phyloP scores from a whole-genome alignment of 2,329 filamentous ascomycete genomes.

The Sporothrix luriei region DNA sequence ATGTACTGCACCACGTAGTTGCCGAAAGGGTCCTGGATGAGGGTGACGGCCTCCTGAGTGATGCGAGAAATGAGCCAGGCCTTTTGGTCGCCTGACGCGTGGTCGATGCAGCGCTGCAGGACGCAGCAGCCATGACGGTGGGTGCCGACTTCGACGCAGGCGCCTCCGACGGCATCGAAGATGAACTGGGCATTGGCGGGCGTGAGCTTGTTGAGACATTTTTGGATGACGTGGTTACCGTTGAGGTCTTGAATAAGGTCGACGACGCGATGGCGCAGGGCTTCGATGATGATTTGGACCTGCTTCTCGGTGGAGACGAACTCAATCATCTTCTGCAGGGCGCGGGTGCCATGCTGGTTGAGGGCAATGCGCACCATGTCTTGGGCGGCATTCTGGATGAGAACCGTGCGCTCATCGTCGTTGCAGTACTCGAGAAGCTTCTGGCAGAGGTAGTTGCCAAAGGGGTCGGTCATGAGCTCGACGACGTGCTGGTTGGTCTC shows the following conservation, averaged over 20 bases:
- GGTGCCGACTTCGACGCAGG: conserved; percentile 89
- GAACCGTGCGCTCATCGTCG: conserved; percentile 87
- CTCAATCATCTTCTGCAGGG: conserved; percentile 99
- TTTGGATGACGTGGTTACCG: conserved; percentile 98
- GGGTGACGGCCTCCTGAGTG: conserved; percentile 79
- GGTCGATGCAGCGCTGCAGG: conserved; percentile 95
- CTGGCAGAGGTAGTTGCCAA: conserved; percentile 98
- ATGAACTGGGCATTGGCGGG: conserved; percentile 90
- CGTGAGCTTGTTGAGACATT: conserved; percentile 93
- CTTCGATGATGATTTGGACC: conserved; percentile 82
- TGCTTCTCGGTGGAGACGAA: conserved; percentile 86
- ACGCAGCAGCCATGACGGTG: conserved; percentile 98
- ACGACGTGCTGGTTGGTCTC: conserved; percentile 94
- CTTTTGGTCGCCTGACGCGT: conserved; percentile 89
- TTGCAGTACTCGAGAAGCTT: conserved; percentile 95
- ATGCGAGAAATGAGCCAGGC: conserved; percentile 82
- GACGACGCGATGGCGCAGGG: conserved; percentile 81
- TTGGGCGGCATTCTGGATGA: conserved; percentile 86
- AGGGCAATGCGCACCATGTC: conserved; percentile 91
- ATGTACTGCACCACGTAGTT: conserved; percentile 99
- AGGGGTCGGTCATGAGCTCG: conserved; percentile 98
- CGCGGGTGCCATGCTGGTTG: conserved; percentile 95
- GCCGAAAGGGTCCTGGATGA: conserved; percentile 96
- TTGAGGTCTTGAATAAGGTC: conserved; percentile 96
- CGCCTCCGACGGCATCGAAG: conserved; percentile 85